Evolutionary conservation across 1,139 yeast genomes (phyloP), one percentile per base, ranked within the genome.

Genomic region (Martiniozyma asiatica): DNA sequence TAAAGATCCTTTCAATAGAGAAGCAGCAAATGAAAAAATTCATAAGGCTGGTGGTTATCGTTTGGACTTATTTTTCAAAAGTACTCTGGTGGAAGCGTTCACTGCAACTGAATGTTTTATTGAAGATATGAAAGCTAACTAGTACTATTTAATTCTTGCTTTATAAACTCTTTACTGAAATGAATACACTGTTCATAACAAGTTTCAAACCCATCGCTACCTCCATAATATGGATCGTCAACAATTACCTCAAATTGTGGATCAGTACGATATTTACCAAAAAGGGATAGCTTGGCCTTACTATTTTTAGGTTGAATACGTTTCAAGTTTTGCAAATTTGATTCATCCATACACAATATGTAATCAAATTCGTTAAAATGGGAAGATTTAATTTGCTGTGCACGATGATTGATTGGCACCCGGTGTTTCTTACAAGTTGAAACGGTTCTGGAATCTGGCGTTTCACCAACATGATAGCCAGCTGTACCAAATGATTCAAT

Each of bases 181-280:
- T 80, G 87, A 11, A 59, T 48, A 33, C 85, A 63, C 50, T 87
- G 97, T 35, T 65, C 48, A 50, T 74, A 85, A 52, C 81, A 84
- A 38, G 61, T 64, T 50, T 81, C 92, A 50, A 87, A 87, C 3
- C 95, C 94, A 41, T 71, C 66, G 19, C 58, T 58, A 1, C 93
- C 94, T 3, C 96, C 96, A 45, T 85, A 87, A 55, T 87, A 87
- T 1, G 97, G 97, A 52, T 87, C 96, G 32, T 72, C 80, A 6
- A 87, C 89, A 22, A 80, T 68, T 28, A 55, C 60, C 16, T 63
- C 63, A 41, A 64, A 70, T 24, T 57, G 50, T 8, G 54, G 44
- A 42, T 69, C 72, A 1, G 70, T 67, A 37, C 71, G 64, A 76
- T 75, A 85, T 17, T 77, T 71, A 0, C 97, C 97, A 59, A 85